Conservation (phyloP, 306 rosid genomes). For the Fragaria ananassa region DNA sequence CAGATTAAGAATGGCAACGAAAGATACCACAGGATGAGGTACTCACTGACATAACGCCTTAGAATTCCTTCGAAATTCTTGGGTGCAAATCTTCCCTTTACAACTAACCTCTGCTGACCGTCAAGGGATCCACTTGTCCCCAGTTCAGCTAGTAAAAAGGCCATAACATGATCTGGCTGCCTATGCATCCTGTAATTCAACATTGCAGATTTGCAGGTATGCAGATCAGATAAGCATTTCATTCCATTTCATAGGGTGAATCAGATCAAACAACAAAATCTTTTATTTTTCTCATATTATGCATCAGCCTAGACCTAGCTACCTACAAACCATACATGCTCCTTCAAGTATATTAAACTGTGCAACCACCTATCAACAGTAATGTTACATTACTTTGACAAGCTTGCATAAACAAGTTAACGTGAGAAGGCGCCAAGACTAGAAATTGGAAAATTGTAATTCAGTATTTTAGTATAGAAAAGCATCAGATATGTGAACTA, state of each 20-base stretch:
- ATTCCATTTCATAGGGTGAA: background rate
- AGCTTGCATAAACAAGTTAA: background rate
- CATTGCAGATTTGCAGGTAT: background rate
- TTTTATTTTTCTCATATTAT: background rate
- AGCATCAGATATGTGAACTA: background rate
- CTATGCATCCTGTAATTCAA: slow-evolving; percentile 68
- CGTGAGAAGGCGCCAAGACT: background rate
- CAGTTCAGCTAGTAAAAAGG: slow-evolving; percentile 86
- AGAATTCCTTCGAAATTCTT: slow-evolving; percentile 93
- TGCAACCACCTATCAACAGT: background rate
- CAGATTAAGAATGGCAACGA: background rate
- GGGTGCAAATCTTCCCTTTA: slow-evolving; percentile 94
- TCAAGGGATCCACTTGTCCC: slow-evolving; percentile 99
- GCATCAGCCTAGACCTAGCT: background rate
- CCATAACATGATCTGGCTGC: slow-evolving; percentile 87
- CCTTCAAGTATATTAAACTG: background rate
- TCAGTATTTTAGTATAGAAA: background rate
- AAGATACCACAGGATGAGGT: background rate
- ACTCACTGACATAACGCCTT: slow-evolving; percentile 78
- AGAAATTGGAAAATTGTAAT: background rate
- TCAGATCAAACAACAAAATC: background rate
- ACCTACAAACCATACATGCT: background rate
- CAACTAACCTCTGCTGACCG: slow-evolving; percentile 91
- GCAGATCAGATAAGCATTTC: background rate
- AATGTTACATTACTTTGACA: background rate